Percentiles rank a stretch among this genome's conserved stretches.
Conservation (phyloP, 179 eudicot species). For the Spinacia oleracea region DNA sequence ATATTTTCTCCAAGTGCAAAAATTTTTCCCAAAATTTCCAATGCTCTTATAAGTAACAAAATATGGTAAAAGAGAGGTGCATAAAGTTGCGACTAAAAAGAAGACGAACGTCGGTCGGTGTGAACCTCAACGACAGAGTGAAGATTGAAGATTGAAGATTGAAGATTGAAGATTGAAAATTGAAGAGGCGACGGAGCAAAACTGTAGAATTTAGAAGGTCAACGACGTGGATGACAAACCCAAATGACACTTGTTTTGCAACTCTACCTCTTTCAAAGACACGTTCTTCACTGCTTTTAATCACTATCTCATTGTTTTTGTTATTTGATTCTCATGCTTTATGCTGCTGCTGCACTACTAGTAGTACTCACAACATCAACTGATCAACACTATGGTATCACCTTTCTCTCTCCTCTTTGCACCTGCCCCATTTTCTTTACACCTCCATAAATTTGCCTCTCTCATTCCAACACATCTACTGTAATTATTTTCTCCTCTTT, state of each 20-base stretch:
- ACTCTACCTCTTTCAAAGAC: neutral
- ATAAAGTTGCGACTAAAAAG: too few species aligned
- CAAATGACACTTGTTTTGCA: neutral
- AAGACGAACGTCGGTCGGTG: too few species aligned
- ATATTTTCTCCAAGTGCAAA: too few species aligned
- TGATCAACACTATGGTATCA: constrained; percentile 22
- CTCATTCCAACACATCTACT: constrained; percentile 1
- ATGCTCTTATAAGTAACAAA: too few species aligned
- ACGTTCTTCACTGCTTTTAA: neutral
- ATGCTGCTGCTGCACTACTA: neutral
- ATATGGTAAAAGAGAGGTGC: too few species aligned
- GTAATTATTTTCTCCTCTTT: constrained; percentile 12
- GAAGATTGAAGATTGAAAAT: neutral
- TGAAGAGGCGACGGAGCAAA: neutral
- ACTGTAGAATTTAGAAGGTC: neutral
- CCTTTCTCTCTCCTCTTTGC: constrained; percentile 18
- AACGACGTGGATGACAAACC: neutral
- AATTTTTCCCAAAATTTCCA: too few species aligned
- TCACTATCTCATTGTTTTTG: neutral
- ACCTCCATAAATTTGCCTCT: constrained; percentile 12
- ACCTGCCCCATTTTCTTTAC: neutral
- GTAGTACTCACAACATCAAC: neutral
- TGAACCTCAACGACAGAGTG: too few species aligned
- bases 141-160: neutral
- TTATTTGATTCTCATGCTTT: constrained; percentile 15